Evolutionary conservation across 306 rosid species (phyloP).

Genomic region (Morella rubra): DNA sequence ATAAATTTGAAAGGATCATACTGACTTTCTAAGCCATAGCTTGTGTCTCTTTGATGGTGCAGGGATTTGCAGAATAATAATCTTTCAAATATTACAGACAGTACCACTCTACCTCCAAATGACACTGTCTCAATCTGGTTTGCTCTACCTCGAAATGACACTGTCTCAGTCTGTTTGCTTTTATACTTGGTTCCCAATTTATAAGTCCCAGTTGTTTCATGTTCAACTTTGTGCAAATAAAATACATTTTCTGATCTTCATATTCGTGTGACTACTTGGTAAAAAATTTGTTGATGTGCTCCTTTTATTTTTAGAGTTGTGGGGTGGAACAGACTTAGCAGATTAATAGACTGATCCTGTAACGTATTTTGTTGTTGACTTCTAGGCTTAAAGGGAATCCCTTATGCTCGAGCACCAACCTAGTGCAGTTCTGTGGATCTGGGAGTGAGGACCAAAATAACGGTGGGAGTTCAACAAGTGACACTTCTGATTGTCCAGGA

Average conservation of each 20-base stretch:
- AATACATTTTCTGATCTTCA: conserved; percentile 6
- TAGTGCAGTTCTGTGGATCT: conserved; percentile 52
- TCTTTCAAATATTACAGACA: conserved; percentile 57
- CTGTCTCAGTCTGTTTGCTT: too few relatives aligned
- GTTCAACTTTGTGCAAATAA: neutral
- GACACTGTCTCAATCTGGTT: conserved; percentile 72
- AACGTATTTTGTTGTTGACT: conserved; percentile 15
- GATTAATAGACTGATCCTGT: neutral
- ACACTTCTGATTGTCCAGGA: conserved; percentile 33
- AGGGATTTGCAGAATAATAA: conserved; percentile 81
- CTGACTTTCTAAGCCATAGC: conserved; percentile 21
- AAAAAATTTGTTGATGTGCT: neutral
- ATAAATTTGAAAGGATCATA: neutral
- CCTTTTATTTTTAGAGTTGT: neutral
- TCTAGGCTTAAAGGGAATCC: conserved; percentile 96
- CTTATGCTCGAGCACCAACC: conserved; percentile 50
- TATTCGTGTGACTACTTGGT: neutral
- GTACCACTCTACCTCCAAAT: conserved; percentile 50
- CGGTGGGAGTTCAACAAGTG: conserved; percentile 20
- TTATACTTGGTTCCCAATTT: conserved; percentile 29
- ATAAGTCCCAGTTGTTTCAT: neutral
- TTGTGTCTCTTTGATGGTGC: conserved; percentile 35
- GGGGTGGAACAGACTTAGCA: neutral
- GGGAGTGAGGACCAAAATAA: conserved; percentile 23
- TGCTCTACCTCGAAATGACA: too few relatives aligned